phyloP scores from a whole-genome alignment of 2,329 filamentous ascomycete species.

The Chalara sp. region DNA sequence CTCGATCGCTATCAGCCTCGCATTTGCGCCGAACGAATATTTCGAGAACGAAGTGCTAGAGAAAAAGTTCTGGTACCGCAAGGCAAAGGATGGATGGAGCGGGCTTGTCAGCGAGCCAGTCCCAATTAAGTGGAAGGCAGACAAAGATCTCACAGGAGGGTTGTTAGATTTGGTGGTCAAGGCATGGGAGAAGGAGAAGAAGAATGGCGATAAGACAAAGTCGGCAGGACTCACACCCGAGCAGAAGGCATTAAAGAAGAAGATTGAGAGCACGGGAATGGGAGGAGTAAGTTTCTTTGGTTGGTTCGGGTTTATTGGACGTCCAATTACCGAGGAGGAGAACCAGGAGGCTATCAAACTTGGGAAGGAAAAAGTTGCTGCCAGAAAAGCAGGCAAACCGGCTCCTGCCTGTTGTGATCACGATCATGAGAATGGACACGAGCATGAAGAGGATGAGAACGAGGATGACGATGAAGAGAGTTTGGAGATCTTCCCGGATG shows the following conservation, averaged over 20 bases:
- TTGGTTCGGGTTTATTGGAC: slow-evolving; percentile 76
- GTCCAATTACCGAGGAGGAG: slow-evolving; percentile 67
- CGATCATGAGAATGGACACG: slow-evolving; percentile 30
- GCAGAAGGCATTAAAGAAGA: slow-evolving; percentile 44
- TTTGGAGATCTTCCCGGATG: slow-evolving; percentile 81
- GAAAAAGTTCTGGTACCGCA: slow-evolving; percentile 89
- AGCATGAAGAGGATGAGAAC: slow-evolving; percentile 43
- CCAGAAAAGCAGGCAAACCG: slow-evolving; percentile 31
- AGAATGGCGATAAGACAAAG: slow-evolving; percentile 27
- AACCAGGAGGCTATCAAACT: slow-evolving; percentile 53
- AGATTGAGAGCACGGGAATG: slow-evolving; percentile 52
- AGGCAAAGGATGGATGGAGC: slow-evolving; percentile 58
- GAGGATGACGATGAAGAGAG: slow-evolving; percentile 55
- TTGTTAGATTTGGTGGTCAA: slow-evolving; percentile 67
- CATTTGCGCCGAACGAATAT: slow-evolving; percentile 74
- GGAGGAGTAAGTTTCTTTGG: slow-evolving; percentile 76
- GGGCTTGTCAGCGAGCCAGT: slow-evolving; percentile 86
- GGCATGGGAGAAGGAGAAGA: slow-evolving; percentile 57
- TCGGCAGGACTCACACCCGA: slow-evolving; percentile 33
- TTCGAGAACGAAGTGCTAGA: slow-evolving; percentile 73
- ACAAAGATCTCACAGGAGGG: slow-evolving; percentile 77
- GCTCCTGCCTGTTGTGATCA: slow-evolving; percentile 11
- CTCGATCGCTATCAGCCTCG: slow-evolving; percentile 69
- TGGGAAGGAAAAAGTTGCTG: slow-evolving; percentile 49
- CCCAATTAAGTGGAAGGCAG: slow-evolving; percentile 79